These are phyloP conservation scores for Aspergillus quadrilineatus DNA, from an alignment of 2,329 filamentous ascomycete species.

Conservation along the genomic window DNA sequence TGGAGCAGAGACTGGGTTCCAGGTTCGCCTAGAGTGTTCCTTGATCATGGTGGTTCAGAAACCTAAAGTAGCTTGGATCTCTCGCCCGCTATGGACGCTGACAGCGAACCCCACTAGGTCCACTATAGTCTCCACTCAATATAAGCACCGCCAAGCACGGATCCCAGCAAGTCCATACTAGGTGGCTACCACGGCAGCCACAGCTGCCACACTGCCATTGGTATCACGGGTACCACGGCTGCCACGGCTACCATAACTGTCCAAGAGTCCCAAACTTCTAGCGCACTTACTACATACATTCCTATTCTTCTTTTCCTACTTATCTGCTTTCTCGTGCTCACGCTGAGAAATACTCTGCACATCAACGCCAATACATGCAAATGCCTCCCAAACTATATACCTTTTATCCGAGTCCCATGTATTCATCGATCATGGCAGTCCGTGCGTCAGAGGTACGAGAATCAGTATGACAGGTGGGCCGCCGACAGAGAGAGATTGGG, in stretches of 20 bases:
- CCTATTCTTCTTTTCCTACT: background rate
- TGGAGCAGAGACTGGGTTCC: background rate
- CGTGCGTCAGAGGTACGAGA: background rate
- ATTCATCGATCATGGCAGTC: conserved; percentile 11
- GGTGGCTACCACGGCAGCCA: no score
- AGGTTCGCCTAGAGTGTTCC: background rate
- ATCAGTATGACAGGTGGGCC: background rate
- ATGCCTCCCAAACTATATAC: conserved; percentile 25
- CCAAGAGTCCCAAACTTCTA: background rate
- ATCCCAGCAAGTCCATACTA: no score
- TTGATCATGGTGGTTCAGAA: background rate
- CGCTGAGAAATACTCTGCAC: conserved; percentile 2
- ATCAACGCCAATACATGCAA: conserved; percentile 13
- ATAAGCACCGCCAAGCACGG: no score
- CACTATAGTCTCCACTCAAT: no score
- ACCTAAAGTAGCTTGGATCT: no score
- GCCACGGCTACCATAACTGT: no score
- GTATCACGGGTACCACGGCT: no score
- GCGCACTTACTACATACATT: background rate
- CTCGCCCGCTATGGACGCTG: no score
- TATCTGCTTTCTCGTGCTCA: background rate
- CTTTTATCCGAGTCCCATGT: conserved; percentile 14
- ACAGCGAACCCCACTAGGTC: no score
- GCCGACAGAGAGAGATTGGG: conserved; percentile 1
- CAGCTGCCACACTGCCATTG: no score